Percentiles rank a stretch among this genome's conserved stretches.
Evolutionary conservation across 129 eudicot genomes (phyloP).

Genomic region (Daucus carota): DNA sequence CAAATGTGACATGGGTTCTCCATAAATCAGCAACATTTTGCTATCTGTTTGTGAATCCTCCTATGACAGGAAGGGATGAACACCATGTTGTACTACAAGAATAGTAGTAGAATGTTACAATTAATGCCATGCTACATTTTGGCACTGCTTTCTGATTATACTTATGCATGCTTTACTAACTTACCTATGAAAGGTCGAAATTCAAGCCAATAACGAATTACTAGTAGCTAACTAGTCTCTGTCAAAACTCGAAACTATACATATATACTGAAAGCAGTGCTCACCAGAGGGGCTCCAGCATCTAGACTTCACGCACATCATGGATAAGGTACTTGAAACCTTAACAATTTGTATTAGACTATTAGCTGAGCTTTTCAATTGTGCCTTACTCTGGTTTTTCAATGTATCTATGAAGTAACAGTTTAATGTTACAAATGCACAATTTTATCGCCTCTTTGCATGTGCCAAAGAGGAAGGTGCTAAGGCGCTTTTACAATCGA

Average conservation of each 20-base stretch:
- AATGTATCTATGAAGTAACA: background rate
- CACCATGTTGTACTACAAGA: slow-evolving; percentile 4
- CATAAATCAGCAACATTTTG: background rate
- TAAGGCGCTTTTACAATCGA: background rate
- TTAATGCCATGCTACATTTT: background rate
- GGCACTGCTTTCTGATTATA: background rate
- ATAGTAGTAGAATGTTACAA: background rate
- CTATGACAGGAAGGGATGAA: slow-evolving; percentile 5
- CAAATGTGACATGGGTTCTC: slow-evolving; percentile 14
- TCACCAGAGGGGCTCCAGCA: background rate
- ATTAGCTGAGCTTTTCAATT: background rate
- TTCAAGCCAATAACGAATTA: background rate
- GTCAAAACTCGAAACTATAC: too few relatives aligned
- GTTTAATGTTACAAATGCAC: background rate
- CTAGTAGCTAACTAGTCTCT: too few relatives aligned
- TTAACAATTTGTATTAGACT: background rate
- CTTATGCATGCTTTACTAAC: background rate
- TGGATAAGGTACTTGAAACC: background rate
- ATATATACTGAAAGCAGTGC: background rate
- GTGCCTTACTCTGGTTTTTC: too few relatives aligned
- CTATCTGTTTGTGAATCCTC: background rate
- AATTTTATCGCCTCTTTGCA: background rate
- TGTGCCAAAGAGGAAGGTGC: background rate
- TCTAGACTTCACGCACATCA: background rate
- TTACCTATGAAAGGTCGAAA: background rate